Evolutionary conservation across 306 rosid species (phyloP).

Genomic region (Ammopiptanthus mongolicus): DNA sequence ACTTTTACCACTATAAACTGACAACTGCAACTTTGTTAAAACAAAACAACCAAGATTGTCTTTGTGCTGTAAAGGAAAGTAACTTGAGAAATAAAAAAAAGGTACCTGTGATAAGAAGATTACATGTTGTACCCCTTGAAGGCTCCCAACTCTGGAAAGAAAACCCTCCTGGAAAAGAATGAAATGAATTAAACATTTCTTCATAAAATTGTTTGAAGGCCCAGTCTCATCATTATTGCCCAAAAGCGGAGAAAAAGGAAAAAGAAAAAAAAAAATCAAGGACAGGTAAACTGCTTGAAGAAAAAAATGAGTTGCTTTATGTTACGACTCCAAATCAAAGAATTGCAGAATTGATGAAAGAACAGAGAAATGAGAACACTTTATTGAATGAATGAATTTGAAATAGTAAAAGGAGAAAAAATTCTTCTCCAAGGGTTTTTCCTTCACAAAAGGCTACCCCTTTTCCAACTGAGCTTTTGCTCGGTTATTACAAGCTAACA

Average conservation of each 20-base stretch:
- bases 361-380: too few relatives aligned
- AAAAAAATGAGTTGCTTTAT: not conserved
- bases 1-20: constrained; percentile 66
- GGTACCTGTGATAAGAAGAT: constrained; percentile 85
- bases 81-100: not conserved
- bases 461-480: too few relatives aligned
- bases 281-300: not conserved
- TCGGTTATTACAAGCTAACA: too few relatives aligned
- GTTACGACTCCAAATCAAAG: too few relatives aligned
- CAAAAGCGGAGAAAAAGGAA: not conserved
- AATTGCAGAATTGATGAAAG: too few relatives aligned
- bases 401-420: too few relatives aligned
- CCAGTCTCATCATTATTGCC: not conserved
- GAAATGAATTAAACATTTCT: constrained; percentile 3
- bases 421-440: too few relatives aligned
- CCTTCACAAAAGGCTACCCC: too few relatives aligned
- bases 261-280: not conserved
- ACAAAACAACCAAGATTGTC: constrained; percentile 28
- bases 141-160: constrained; percentile 54
- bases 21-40: constrained; percentile 83
- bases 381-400: too few relatives aligned
- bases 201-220: not conserved
- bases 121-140: constrained; percentile 73
- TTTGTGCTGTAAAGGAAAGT: not conserved
- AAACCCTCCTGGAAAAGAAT: constrained; percentile 71